phyloP scores from a whole-genome alignment of 2,329 filamentous ascomycete genomes.

The Beauveria pseudobassiana region DNA sequence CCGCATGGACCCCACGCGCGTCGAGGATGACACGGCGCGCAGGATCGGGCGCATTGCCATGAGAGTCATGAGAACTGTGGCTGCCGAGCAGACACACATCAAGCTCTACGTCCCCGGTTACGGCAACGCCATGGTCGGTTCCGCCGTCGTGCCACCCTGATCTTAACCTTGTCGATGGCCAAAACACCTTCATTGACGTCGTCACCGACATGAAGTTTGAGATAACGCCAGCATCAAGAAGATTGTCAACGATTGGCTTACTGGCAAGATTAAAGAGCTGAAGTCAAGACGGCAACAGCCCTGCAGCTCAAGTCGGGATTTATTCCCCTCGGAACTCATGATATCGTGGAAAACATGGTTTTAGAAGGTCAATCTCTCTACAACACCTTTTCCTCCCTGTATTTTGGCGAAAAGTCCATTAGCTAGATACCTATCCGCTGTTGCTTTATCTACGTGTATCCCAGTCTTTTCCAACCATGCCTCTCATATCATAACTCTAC shows the following conservation, averaged over 20 bases:
- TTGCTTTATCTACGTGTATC: constrained; percentile 9
- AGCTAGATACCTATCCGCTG: constrained; percentile 10
- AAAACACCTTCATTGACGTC: constrained; percentile 71
- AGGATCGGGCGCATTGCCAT: constrained; percentile 72
- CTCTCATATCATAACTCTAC: constrained; percentile 9
- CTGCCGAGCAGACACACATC: constrained; percentile 65
- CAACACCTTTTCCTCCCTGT: constrained; percentile 52
- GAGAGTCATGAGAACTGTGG: constrained; percentile 69
- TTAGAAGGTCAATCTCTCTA: constrained; percentile 79
- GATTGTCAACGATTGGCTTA: constrained; percentile 83
- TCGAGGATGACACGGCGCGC: constrained; percentile 62
- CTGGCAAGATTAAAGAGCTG: constrained; percentile 65
- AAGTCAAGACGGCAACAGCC: constrained; percentile 64
- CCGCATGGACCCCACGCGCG: constrained; percentile 67
- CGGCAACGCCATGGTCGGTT: constrained; percentile 67
- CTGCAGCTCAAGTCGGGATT: constrained; percentile 73
- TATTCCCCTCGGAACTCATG: constrained; percentile 69
- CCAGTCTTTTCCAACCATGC: constrained; percentile 3
- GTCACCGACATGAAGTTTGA: constrained; percentile 66
- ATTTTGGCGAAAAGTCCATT: constrained; percentile 51
- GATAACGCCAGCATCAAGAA: constrained; percentile 68
- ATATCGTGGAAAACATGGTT: constrained; percentile 63
- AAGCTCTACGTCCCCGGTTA: constrained; percentile 79
- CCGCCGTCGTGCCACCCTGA: constrained; percentile 65
- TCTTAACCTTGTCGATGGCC: constrained; percentile 69